Evolutionary conservation across 371 early-diverging fungal species (phyloP).

Genomic region (Dichotomocladium elegans): DNA sequence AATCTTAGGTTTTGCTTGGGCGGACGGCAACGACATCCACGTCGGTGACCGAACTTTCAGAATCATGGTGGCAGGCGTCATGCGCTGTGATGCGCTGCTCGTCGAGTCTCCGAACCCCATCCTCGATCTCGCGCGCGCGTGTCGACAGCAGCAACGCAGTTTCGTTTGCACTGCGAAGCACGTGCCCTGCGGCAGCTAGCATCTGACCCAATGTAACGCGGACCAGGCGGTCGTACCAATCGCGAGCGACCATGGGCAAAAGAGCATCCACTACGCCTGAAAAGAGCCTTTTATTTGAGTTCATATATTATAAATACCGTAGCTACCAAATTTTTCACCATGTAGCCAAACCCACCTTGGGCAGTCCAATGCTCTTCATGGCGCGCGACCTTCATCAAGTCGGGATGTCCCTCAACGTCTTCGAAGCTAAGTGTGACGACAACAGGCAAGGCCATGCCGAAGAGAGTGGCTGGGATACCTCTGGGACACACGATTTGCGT

Average conservation of each 20-base stretch:
- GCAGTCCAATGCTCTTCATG: conserved; percentile 26
- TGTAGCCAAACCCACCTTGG: conserved; percentile 10
- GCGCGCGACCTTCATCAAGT: conserved; percentile 8
- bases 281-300: conserved; percentile 36
- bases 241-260: conserved; percentile 47
- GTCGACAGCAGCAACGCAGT: conserved; percentile 15
- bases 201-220: conserved; percentile 47
- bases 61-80: not conserved
- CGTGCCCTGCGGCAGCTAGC: conserved; percentile 48
- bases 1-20: not conserved
- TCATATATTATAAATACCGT: not conserved
- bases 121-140: conserved; percentile 1
- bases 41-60: not conserved
- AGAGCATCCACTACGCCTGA: no score
- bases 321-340: not conserved
- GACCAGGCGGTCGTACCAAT: conserved; percentile 61
- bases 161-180: conserved; percentile 45
- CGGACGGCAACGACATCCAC: not conserved
- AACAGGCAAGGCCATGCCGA: conserved; percentile 13
- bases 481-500: conserved; percentile 21
- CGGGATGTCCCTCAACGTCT: conserved; percentile 8
- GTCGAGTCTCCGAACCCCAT: not conserved
- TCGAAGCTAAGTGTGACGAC: conserved; percentile 13
- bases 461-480: conserved; percentile 9
- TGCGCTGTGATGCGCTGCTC: not conserved